phyloP scores from a whole-genome alignment of 495 filamentous ascomycete species.

The Penicillium tannophilum region DNA sequence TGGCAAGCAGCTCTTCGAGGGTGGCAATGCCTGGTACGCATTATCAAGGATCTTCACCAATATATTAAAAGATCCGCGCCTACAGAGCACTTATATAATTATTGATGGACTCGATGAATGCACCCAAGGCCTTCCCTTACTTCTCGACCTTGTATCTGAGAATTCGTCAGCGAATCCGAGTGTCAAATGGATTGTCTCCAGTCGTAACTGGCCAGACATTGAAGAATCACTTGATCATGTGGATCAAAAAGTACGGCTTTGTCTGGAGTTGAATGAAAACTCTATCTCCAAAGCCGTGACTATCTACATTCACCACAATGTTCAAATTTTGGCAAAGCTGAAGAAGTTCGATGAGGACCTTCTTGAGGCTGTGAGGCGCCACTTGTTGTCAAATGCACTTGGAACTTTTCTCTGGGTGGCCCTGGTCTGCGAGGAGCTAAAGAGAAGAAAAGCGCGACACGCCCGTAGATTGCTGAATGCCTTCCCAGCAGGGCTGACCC shows the following conservation, averaged over 20 bases:
- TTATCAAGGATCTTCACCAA: constrained; percentile 1
- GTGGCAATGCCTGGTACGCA: not conserved
- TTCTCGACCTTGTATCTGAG: not conserved
- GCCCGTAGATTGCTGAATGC: not conserved
- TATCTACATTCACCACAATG: constrained; percentile 2
- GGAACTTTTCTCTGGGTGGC: constrained; percentile 8
- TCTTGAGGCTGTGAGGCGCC: constrained; percentile 42
- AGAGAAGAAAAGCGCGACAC: not conserved
- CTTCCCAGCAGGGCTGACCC: not conserved
- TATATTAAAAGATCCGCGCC: not conserved
- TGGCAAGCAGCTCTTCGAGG: not conserved
- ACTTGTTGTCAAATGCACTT: constrained; percentile 30
- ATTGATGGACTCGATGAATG: constrained; percentile 6
- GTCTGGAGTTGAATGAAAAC: not conserved
- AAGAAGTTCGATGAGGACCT: constrained; percentile 24
- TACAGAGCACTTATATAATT: not conserved
- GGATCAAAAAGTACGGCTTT: not conserved
- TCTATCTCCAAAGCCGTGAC: constrained; percentile 3
- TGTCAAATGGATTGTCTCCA: constrained; percentile 6
- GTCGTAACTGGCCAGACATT: constrained; percentile 4
- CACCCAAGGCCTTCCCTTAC: not conserved
- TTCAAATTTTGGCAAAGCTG: not conserved
- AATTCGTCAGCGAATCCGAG: not conserved
- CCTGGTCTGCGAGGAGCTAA: not conserved
- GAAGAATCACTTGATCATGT: not conserved